Conservation (phyloP, 75 land plant species). For the Selaginella tamariscina region DNA sequence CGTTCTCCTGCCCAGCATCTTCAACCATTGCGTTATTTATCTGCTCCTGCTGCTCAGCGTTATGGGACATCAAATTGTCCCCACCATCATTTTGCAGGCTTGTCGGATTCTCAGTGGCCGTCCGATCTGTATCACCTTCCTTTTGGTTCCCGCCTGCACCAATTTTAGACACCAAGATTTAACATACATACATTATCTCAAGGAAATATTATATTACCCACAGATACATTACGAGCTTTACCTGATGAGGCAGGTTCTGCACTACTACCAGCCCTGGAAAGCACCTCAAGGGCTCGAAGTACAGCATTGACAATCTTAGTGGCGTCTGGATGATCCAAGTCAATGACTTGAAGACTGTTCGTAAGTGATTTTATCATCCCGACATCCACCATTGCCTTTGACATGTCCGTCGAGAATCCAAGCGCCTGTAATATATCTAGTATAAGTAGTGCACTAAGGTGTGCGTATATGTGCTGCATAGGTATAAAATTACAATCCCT, state of each 20-base stretch:
- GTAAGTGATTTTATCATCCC: slow-evolving; percentile 69
- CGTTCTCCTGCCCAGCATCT: slow-evolving; percentile 19
- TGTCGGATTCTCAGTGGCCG: background rate
- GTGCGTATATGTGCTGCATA: too few relatives aligned
- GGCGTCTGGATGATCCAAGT: slow-evolving; percentile 90
- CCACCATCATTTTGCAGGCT: background rate
- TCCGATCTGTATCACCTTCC: slow-evolving; percentile 15
- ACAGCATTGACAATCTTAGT: slow-evolving; percentile 63
- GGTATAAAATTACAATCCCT: too few relatives aligned
- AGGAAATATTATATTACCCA: too few relatives aligned
- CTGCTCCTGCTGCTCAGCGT: slow-evolving; percentile 20
- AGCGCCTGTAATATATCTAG: slow-evolving; percentile 57
- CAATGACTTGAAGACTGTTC: slow-evolving; percentile 51
- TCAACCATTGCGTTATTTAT: slow-evolving; percentile 4
- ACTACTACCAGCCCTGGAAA: slow-evolving; percentile 76
- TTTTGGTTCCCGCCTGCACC: slow-evolving; percentile 41
- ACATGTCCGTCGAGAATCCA: slow-evolving; percentile 70
- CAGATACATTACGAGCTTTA: too few relatives aligned
- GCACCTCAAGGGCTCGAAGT: slow-evolving; percentile 68
- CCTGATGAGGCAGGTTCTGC: too few relatives aligned
- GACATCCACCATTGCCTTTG: slow-evolving; percentile 77
- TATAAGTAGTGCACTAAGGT: too few relatives aligned
- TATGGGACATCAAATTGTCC: background rate
- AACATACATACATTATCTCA: too few relatives aligned
- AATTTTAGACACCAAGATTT: slow-evolving; percentile 37